Percentiles rank a stretch among this genome's conserved stretches.
Evolutionary conservation across 2,329 filamentous ascomycete species (phyloP).

Genomic region (Sarocladiaceae sp.): DNA sequence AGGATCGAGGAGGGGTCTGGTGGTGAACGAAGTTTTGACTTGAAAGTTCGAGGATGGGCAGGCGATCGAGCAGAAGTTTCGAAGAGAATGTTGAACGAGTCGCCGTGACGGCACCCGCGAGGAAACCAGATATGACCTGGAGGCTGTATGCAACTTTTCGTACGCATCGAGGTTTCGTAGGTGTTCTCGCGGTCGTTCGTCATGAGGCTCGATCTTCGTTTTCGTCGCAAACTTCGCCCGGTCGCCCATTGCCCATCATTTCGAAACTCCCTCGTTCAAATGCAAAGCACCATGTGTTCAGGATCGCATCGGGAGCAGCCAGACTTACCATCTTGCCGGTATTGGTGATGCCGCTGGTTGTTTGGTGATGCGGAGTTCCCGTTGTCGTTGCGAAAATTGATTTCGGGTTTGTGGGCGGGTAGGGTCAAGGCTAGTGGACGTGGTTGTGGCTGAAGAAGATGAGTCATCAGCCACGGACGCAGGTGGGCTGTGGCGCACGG

Average conservation of each 20-base stretch:
- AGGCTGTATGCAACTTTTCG: too few species aligned
- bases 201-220: slow-evolving; percentile 3
- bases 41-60: too few species aligned
- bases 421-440: slow-evolving; percentile 28
- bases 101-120: too few species aligned
- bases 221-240: slow-evolving; percentile 1
- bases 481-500: slow-evolving; percentile 4
- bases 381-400: slow-evolving; percentile 30
- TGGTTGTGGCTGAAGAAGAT: slow-evolving; percentile 18
- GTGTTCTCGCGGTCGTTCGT: slow-evolving; percentile 3
- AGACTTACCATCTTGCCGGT: slow-evolving; percentile 45
- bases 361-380: slow-evolving; percentile 36
- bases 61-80: too few species aligned
- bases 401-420: slow-evolving; percentile 38
- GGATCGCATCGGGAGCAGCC: neutral
- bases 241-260: slow-evolving; percentile 7
- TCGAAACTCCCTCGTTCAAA: slow-evolving; percentile 1
- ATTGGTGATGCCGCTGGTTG: slow-evolving; percentile 31
- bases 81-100: too few species aligned
- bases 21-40: too few species aligned
- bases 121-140: too few species aligned
- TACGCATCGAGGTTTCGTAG: neutral
- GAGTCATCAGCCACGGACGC: slow-evolving; percentile 10
- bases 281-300: neutral
- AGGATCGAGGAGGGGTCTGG: too few species aligned